A percentile compares a stretch with the other conserved stretches of the same genome.
Evolutionary conservation across 2,329 filamentous ascomycete species (phyloP).

Genomic region (Aspergillus eucalypticola): DNA sequence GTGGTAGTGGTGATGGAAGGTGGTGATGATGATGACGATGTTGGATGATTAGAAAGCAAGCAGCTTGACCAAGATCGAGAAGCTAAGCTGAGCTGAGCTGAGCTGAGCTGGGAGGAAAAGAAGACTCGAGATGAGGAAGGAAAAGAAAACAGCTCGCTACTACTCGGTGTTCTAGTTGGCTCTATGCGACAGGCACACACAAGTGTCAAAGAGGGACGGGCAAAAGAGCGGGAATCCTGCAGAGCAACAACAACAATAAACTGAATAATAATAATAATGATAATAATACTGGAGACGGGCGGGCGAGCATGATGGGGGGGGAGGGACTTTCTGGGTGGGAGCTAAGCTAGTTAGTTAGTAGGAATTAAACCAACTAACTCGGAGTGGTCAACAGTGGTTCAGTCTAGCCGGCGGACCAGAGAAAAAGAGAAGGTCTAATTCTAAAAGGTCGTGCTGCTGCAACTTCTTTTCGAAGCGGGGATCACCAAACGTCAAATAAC

Average conservation of each 20-base stretch:
- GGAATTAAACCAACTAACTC: neutral
- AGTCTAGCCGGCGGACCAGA: conserved; percentile 3
- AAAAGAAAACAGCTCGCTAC: no score
- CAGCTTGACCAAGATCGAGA: neutral
- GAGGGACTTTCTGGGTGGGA: neutral
- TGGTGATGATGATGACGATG: neutral
- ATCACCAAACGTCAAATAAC: conserved; percentile 9
- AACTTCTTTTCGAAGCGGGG: conserved; percentile 3
- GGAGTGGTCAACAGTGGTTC: neutral
- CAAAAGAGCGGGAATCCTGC: neutral
- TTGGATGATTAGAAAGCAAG: neutral
- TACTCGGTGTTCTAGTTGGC: neutral
- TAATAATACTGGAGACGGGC: conserved; percentile 2
- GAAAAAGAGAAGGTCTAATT: conserved; percentile 1
- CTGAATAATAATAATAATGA: neutral
- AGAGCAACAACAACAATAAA: neutral
- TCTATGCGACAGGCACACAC: neutral
- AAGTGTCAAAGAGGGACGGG: neutral
- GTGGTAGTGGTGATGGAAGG: neutral
- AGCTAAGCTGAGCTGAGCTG: neutral
- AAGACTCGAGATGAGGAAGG: no score
- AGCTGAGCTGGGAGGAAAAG: no score
- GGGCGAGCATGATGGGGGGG: conserved; percentile 1
- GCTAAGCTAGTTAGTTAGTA: no score
- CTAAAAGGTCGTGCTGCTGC: neutral